Evolutionary conservation across 345 rosid species (phyloP).

Genomic region (Eucalyptus tenuipes): DNA sequence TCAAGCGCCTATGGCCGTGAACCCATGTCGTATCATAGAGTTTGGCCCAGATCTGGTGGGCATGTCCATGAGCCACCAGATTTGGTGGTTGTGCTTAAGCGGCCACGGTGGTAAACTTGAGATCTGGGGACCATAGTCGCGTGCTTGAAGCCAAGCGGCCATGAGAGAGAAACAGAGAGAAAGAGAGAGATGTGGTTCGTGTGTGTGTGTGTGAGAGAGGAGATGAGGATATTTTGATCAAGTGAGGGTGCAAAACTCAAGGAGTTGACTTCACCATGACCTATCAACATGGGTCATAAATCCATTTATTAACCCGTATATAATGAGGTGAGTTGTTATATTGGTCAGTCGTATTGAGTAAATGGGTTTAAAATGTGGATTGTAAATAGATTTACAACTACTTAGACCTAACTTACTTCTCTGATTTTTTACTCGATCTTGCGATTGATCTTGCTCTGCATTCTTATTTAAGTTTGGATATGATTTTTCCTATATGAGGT

Average conservation of each 20-base stretch:
- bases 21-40: background rate
- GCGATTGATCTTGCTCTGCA: fast-evolving
- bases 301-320: no score
- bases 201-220: background rate
- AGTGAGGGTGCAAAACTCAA: background rate
- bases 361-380: no score
- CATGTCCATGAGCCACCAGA: background rate
- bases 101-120: background rate
- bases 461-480: no score
- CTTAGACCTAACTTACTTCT: no score
- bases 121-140: background rate
- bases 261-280: background rate
- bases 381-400: no score
- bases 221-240: background rate
- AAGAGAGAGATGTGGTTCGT: background rate
- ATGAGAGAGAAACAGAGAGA: background rate
- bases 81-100: background rate
- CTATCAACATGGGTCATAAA: no score
- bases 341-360: no score
- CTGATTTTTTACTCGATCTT: no score
- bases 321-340: no score
- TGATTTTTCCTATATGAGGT: no score
- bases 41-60: background rate
- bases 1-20: background rate
- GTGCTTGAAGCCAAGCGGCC: background rate